phyloP scores from a whole-genome alignment of 495 filamentous ascomycete genomes.

The Talaromyces wortmannii region DNA sequence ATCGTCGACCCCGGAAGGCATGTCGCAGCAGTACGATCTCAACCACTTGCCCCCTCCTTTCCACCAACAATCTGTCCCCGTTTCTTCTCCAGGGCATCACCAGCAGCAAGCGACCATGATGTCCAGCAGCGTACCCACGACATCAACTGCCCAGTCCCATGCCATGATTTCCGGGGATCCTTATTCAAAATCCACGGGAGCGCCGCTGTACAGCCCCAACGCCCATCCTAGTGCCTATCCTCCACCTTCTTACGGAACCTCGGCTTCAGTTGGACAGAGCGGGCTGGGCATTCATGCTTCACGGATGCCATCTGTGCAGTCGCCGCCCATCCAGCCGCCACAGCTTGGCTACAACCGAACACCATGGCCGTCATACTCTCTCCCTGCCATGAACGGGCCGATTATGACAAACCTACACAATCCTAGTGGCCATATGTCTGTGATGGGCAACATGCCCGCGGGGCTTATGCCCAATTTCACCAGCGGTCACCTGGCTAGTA shows the following conservation, averaged over 20 bases:
- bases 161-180: conserved; percentile 55
- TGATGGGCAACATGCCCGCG: conserved; percentile 58
- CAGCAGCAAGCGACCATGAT: conserved; percentile 33
- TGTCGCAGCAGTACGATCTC: conserved; percentile 53
- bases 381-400: conserved; percentile 57
- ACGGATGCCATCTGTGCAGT: conserved; percentile 48
- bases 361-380: conserved; percentile 48
- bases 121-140: conserved; percentile 27
- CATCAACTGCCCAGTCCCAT: conserved; percentile 53
- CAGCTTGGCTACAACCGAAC: conserved; percentile 36
- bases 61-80: conserved; percentile 47
- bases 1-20: conserved; percentile 28
- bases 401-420: conserved; percentile 74
- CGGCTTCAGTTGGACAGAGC: conserved; percentile 49
- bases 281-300: conserved; percentile 50
- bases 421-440: conserved; percentile 60
- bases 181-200: conserved; percentile 56
- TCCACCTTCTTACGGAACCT: conserved; percentile 46
- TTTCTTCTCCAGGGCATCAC: conserved; percentile 30
- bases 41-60: conserved; percentile 45
- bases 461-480: conserved; percentile 42
- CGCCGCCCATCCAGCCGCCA: conserved; percentile 39
- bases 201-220: conserved; percentile 48
- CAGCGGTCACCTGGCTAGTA: conserved; percentile 49
- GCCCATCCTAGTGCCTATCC: conserved; percentile 40